Evolutionary conservation across 169 alveolate species (phyloP), one percentile per base, ranked within the genome.

Genomic region (Babesia bovis): DNA sequence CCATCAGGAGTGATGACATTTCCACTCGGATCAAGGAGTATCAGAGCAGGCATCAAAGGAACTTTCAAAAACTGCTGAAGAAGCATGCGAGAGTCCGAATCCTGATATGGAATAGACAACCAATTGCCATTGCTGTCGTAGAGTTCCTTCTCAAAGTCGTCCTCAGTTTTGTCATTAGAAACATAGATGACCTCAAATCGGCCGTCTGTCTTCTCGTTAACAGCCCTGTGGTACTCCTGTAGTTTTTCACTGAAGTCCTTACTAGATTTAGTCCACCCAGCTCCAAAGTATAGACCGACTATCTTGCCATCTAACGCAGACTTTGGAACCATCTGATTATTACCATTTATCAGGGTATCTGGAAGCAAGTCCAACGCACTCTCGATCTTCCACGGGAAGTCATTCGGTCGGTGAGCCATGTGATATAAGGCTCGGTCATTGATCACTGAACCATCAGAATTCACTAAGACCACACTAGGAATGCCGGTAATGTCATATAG

Each of bases 311-410:
- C 49, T 35, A 81, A 72, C 10, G 58, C 35, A 21, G 61, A 52
- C 63, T 63, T 66, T 28, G 71, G 63, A 30, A 81, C 84, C 52
- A 50, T 35, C 32, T 81, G 61, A 57, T 81, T 81, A 30, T 71
- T 59, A 19, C 72, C 66, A 57, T 71, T 60, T 21, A 61, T 63
- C 59, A 81, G 58, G 1, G 65, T 66, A 32, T 81, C 84, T 32
- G 84, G 84, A 12, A 81, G 23, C 28, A 70, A 53, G 59, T 81
- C 84, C 55, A 81, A 52, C 9, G 71, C 51, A 36, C 49, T 61
- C n/a, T 57, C 82, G 4, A 67, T 57, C 47, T 45, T 70, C 88
- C 88, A 81, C 9, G 88, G 88, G 81, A 56, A 81, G 71, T 71
- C 60, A 51, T 71, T 81, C 17, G 82, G 74, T 42, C 55, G 59